phyloP scores from a whole-genome alignment of 2,329 filamentous ascomycete species.

The Paecilomyces formosus region DNA sequence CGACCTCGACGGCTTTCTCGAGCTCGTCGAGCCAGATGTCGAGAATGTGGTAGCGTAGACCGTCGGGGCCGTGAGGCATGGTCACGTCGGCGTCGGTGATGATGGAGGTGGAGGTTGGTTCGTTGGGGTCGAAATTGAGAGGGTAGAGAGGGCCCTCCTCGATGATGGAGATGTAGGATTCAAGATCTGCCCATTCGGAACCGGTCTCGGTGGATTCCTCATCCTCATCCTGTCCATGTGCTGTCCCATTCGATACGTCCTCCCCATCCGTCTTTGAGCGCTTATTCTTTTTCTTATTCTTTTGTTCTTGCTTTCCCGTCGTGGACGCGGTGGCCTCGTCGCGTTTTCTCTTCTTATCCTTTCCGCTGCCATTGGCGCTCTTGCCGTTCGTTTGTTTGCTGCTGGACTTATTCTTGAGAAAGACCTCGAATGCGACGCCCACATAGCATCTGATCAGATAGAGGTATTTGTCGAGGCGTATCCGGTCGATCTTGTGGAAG shows the following conservation, averaged over 20 bases:
- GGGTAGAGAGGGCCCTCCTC: slow-evolving; percentile 33
- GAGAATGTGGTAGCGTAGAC: slow-evolving; percentile 75
- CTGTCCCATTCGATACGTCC: slow-evolving; percentile 6
- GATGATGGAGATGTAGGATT: slow-evolving; percentile 31
- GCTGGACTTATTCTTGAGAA: slow-evolving; percentile 21
- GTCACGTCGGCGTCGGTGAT: slow-evolving; percentile 18
- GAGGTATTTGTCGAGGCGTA: slow-evolving; percentile 89
- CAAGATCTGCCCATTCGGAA: slow-evolving; percentile 24
- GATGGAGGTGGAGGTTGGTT: slow-evolving; percentile 1
- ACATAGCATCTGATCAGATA: slow-evolving; percentile 74
- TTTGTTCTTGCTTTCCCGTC: slow-evolving; percentile 14
- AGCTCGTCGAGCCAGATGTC: slow-evolving; percentile 92
- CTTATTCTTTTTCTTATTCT: slow-evolving; percentile 17
- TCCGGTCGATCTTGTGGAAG: slow-evolving; percentile 64
- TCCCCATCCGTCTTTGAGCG: slow-evolving; percentile 8
- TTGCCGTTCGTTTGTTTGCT: slow-evolving; percentile 1
- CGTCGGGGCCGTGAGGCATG: slow-evolving; percentile 63
- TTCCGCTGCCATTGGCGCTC: neutral
- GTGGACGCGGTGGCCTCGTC: slow-evolving; percentile 23
- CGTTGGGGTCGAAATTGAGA: slow-evolving; percentile 27
- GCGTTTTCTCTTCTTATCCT: slow-evolving; percentile 5
- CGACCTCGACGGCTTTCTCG: slow-evolving; percentile 57
- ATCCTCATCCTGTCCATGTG: slow-evolving; percentile 8
- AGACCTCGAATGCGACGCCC: slow-evolving; percentile 55
- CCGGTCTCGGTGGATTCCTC: slow-evolving; percentile 1